Percentiles rank a stretch among this genome's conserved stretches.
Conservation (phyloP, 2,329 filamentous ascomycete genomes). For the Gyromitra esculenta region DNA sequence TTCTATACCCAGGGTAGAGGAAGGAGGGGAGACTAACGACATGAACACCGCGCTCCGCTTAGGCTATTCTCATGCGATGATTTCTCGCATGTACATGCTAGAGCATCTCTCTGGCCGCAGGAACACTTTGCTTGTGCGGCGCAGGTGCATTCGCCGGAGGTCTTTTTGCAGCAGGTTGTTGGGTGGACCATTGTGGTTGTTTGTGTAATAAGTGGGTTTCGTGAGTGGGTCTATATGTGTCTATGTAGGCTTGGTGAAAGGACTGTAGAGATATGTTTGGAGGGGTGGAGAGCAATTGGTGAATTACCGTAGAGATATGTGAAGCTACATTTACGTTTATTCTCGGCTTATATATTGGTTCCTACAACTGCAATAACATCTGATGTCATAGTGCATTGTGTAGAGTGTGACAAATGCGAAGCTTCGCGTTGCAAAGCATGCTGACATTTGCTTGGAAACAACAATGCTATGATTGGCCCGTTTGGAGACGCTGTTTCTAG, state of each 20-base stretch:
- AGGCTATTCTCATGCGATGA: slow-evolving; percentile 78
- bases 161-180: slow-evolving; percentile 50
- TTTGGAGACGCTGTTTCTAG: slow-evolving; percentile 1
- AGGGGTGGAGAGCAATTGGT: no score
- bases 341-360: slow-evolving; percentile 34
- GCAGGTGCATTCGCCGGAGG: slow-evolving; percentile 43
- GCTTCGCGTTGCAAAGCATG: slow-evolving; percentile 12
- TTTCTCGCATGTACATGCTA: slow-evolving; percentile 86
- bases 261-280: no score
- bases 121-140: slow-evolving; percentile 79
- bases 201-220: neutral
- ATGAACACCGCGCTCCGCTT: slow-evolving; percentile 80
- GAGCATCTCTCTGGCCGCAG: slow-evolving; percentile 86
- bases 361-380: neutral
- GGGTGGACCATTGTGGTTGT: slow-evolving; percentile 43
- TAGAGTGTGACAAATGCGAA: slow-evolving; percentile 5
- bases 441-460: slow-evolving; percentile 47
- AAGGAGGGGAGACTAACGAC: slow-evolving; percentile 66
- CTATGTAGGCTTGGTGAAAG: neutral
- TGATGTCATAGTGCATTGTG: slow-evolving; percentile 5
- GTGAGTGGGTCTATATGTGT: neutral
- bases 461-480: slow-evolving; percentile 32
- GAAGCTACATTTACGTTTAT: neutral
- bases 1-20: neutral
- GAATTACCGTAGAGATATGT: neutral